phyloP scores from a whole-genome alignment of 441 rosid species.

The Cnidoscolus chayamansa region DNA sequence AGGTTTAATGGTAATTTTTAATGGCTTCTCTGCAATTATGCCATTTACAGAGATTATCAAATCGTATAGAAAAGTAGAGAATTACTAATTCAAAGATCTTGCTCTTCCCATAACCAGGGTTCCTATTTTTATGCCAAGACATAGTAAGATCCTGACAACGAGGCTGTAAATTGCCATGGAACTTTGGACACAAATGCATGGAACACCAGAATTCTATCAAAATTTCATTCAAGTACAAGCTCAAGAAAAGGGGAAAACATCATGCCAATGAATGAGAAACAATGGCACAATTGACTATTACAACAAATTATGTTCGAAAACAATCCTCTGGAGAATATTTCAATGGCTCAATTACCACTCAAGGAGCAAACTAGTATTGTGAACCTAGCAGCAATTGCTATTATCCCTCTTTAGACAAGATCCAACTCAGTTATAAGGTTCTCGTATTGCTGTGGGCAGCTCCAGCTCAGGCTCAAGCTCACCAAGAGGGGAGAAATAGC shows the following conservation, averaged over 20 bases:
- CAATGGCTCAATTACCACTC: neutral
- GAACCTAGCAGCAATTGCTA: neutral
- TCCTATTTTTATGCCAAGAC: too few relatives aligned
- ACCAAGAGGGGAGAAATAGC: conserved; percentile 49
- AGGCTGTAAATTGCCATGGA: too few relatives aligned
- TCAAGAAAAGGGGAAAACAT: neutral
- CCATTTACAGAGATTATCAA: too few relatives aligned
- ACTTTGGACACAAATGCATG: neutral
- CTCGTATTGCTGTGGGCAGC: conserved; percentile 68
- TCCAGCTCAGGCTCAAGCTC: conserved; percentile 58
- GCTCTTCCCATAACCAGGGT: too few relatives aligned
- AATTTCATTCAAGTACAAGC: neutral
- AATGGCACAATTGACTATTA: neutral
- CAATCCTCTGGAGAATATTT: neutral
- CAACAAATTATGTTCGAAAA: neutral
- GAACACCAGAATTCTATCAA: conserved; percentile 3
- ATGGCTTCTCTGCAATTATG: too few relatives aligned
- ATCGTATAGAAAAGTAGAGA: too few relatives aligned
- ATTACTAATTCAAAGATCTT: too few relatives aligned
- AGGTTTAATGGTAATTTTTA: too few relatives aligned
- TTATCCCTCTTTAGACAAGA: neutral
- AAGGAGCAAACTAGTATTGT: neutral
- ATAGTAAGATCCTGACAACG: too few relatives aligned
- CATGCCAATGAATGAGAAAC: neutral
- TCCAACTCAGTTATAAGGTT: conserved; percentile 50